Evolutionary conservation across 768 basidiomycete species (phyloP), one percentile per base, ranked within the genome.

Genomic region (Tylopilus rubrobrunneus): DNA sequence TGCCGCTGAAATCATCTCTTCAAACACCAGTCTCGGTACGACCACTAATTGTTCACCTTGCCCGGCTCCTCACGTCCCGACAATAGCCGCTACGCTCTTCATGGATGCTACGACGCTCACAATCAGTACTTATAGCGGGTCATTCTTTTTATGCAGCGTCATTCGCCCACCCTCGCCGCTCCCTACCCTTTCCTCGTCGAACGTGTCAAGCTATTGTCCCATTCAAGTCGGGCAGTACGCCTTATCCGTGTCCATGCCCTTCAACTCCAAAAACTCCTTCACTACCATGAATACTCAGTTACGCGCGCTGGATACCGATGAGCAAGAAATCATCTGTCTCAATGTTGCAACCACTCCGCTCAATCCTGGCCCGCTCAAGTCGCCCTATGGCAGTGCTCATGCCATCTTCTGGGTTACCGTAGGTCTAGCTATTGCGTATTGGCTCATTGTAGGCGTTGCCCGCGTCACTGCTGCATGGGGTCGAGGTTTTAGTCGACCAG

Each of bases 381-480:
- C 73, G 3, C 81, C 83, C 1, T 91, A 90, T 58, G 91, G 90
- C 27, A 71, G 71, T 36, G 88, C 86, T 12, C 72, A 69, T 42
- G 76, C 81, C 60, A 81, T 92, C 48, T 83, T 92, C 61, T 92
- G 88, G 86, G 68, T 73, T 7, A 85, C 85, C 28, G 82, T 94
- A 28, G 80, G 76, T 2, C 76, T 97, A 27, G 83, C 89, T 3
- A 80, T 86, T 36, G 83, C 80, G 1, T 98, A 93, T 67, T 94
- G 90, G 87, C 49, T 87, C 5, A 71, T 91, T n/a, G 84, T 89
- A 41, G 85, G 86, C n/a, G 62, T 82, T 25, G 94, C 90, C 5
- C 81, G 96, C 41, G 77, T 93, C 27, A 78, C 83, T 14, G 89
- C 93, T 9, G 93, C 95, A 0, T 94, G 90, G 91, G 79, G 84